phyloP scores from a whole-genome alignment of 768 basidiomycete genomes.

The Collybiopsis luxurians region DNA sequence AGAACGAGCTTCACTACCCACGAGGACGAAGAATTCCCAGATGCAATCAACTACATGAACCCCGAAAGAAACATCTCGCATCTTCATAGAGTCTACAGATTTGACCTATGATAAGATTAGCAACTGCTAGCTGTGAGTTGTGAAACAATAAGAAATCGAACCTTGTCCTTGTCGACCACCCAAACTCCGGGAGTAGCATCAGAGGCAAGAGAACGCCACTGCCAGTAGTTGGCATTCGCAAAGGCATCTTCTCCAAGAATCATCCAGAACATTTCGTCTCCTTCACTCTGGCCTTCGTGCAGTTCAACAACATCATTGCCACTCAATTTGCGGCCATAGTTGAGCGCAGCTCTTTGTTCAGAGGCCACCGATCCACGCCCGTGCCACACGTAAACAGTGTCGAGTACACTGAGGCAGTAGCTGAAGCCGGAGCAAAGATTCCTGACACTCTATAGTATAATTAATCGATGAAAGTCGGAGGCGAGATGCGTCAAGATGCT shows the following conservation, averaged over 20 bases:
- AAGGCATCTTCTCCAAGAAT: slow-evolving; percentile 73
- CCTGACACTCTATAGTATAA: slow-evolving; percentile 42
- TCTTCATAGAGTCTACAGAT: slow-evolving; percentile 40
- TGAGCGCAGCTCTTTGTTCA: slow-evolving; percentile 61
- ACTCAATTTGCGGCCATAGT: slow-evolving; percentile 53
- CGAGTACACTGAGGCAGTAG: slow-evolving; percentile 71
- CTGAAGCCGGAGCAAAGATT: slow-evolving; percentile 86
- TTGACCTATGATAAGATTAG: slow-evolving; percentile 37
- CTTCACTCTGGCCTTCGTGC: slow-evolving; percentile 59
- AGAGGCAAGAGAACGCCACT: slow-evolving; percentile 52
- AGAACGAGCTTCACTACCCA: slow-evolving; percentile 64
- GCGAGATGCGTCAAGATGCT: slow-evolving; percentile 27
- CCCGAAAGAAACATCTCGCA: slow-evolving; percentile 22
- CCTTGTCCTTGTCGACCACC: slow-evolving; percentile 44
- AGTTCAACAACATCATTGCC: slow-evolving; percentile 53
- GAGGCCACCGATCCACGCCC: slow-evolving; percentile 61
- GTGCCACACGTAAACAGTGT: slow-evolving; percentile 77
- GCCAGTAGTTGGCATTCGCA: slow-evolving; percentile 83
- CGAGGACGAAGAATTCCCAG: slow-evolving; percentile 78
- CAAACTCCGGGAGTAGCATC: slow-evolving; percentile 53
- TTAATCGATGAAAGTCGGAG: slow-evolving; percentile 1
- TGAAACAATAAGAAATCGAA: slow-evolving; percentile 25
- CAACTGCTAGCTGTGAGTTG: neutral
- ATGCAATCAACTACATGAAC: slow-evolving; percentile 73
- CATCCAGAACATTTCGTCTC: slow-evolving; percentile 86